Conservation (phyloP, 192 early-diverging fungal genomes). For the Rhizoclosmatium sp. region DNA sequence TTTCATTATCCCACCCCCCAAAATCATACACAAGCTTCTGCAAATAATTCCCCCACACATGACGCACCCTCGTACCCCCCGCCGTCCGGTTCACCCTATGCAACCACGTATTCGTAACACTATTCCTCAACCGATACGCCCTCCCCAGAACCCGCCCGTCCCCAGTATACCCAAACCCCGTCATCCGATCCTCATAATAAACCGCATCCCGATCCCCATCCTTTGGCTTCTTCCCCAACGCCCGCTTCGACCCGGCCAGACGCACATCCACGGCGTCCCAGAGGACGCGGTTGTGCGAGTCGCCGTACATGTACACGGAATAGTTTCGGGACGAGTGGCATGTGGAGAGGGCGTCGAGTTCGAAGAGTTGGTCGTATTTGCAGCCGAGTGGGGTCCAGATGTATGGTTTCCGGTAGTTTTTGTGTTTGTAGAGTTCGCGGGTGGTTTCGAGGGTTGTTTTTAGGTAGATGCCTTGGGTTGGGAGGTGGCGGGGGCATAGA, state of each 20-base stretch:
- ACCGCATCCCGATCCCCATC: not conserved
- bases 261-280: constrained; percentile 17
- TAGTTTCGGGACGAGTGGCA: constrained; percentile 7
- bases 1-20: not conserved
- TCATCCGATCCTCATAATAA: not conserved
- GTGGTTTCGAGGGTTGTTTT: constrained; percentile 6
- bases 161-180: not conserved
- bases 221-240: not conserved
- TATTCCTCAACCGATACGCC: not conserved
- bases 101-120: not conserved
- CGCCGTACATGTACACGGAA: constrained; percentile 10
- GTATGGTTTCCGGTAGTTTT: constrained; percentile 2
- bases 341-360: not conserved
- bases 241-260: not conserved
- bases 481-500: constrained; percentile 4
- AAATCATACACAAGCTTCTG: not conserved
- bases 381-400: constrained; percentile 31
- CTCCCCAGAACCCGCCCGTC: not conserved
- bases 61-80: not conserved
- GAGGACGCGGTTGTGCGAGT: constrained; percentile 25
- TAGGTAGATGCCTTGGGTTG: constrained; percentile 20
- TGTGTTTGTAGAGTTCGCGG: constrained; percentile 5
- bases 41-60: not conserved
- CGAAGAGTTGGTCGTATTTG: constrained; percentile 32
- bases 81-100: not conserved